Base-by-base conservation (phyloP, 257 asterid genomes). In the Phtheirospermum japonicum region DNA sequence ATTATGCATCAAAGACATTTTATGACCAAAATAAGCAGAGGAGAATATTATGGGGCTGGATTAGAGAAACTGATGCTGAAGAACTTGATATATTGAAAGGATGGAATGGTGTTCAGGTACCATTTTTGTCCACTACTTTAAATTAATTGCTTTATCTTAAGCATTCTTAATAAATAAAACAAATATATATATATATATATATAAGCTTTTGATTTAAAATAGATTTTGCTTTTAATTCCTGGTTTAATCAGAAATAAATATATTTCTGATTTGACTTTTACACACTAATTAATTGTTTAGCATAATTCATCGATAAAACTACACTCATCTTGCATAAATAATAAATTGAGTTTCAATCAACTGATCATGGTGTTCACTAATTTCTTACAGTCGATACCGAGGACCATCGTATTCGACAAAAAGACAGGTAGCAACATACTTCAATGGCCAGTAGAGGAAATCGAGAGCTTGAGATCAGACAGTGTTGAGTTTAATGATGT, bases 401-500 rank as follows among this genome's bases (percentile, higher is more conserved):
- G 97, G 72, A 87, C 82, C 2, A 63, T 87, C n/a, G 80, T 79
- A 48, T 81, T 66, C 54, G 97, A 90, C 69, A 36, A 71, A 51
- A 77, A 84, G 68, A 81, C 95, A 0, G 77, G 85, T 2, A 82
- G 59, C 12, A 76, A 85, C 76, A 18, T 90, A 34, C 82, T 90
- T 49, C 95, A 88, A 17, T 90, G 98, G 96, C 96, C 98, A 10
- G 88, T 90, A 30, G 70, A 73, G 51, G 98, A 90, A 71, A 75
- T 87, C 18, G 96, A 93, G 77, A 84, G 80, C 71, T 77, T 87
- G 77, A 83, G 99, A 71, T 18, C 61, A 9, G 72, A 72, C 39
- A 72, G 75, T 9, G 53, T 69, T n/a, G 80, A 66, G 72, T 77
- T 82, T 40, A 71, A 76, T 8, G 63, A 76, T 17, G 75, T 74